Percentiles rank a stretch among this genome's conserved stretches.
phyloP scores from a whole-genome alignment of 2,329 filamentous ascomycete genomes.

The Phyllosticta citriasiana region DNA sequence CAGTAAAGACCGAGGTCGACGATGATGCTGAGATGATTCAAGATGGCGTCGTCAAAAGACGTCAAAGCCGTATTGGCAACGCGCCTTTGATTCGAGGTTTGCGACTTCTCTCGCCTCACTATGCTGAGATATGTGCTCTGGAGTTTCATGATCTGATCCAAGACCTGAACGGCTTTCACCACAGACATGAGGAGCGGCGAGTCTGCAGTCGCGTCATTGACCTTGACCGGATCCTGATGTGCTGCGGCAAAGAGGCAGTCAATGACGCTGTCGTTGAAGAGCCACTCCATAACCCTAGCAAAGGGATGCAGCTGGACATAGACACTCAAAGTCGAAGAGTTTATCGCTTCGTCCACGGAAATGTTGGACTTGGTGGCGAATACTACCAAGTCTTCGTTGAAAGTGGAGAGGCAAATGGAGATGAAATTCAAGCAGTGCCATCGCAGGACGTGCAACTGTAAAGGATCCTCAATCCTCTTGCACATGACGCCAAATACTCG shows the following conservation, averaged over 20 bases:
- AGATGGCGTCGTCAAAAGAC: slow-evolving; percentile 86
- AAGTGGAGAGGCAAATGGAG: slow-evolving; percentile 65
- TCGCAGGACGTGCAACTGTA: slow-evolving; percentile 63
- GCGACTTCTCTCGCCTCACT: slow-evolving; percentile 55
- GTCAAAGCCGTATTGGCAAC: slow-evolving; percentile 68
- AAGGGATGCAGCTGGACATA: slow-evolving; percentile 91
- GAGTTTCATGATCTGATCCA: slow-evolving; percentile 72
- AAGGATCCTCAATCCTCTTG: slow-evolving; percentile 31
- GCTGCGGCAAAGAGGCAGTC: slow-evolving; percentile 67
- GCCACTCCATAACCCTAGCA: slow-evolving; percentile 91
- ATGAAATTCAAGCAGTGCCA: slow-evolving; percentile 80
- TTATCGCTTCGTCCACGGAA: slow-evolving; percentile 64
- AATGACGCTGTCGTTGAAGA: slow-evolving; percentile 88
- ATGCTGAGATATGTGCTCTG: slow-evolving; percentile 89
- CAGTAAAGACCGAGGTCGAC: slow-evolving; percentile 80
- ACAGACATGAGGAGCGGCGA: slow-evolving; percentile 76
- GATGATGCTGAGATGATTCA: slow-evolving; percentile 69
- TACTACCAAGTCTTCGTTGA: slow-evolving; percentile 88
- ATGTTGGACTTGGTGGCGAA: slow-evolving; percentile 72
- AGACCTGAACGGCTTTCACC: slow-evolving; percentile 69
- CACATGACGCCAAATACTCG: slow-evolving; percentile 51
- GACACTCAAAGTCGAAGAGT: slow-evolving; percentile 60
- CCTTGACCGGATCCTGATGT: slow-evolving; percentile 62
- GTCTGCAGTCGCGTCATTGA: slow-evolving; percentile 62
- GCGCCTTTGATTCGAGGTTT: slow-evolving; percentile 48